These are phyloP conservation scores for Penicillium oxalicum DNA, from an alignment of 2,329 filamentous ascomycete genomes.

Conservation along the genomic window DNA sequence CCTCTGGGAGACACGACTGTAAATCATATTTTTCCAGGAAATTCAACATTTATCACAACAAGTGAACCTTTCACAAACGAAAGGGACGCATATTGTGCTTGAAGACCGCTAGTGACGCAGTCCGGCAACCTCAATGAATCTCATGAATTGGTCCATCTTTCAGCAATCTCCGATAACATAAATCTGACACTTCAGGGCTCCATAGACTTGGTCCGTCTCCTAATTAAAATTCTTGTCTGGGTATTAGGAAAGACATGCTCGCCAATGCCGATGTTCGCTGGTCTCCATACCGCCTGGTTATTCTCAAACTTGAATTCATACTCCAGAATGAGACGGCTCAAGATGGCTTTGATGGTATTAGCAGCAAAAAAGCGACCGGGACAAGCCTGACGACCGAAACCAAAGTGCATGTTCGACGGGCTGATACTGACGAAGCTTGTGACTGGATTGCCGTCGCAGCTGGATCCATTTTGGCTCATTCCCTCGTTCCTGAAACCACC, in stretches of 20 bases:
- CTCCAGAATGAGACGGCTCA: conserved; percentile 24
- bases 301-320: conserved; percentile 27
- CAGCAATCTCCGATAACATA: too few relatives aligned
- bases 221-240: conserved; percentile 17
- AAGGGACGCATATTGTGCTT: too few relatives aligned
- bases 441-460: conserved; percentile 11
- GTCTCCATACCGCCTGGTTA: conserved; percentile 10
- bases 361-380: conserved; percentile 26
- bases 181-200: too few relatives aligned
- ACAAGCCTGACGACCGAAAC: conserved; percentile 21
- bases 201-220: conserved; percentile 12
- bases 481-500: conserved; percentile 8
- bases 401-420: conserved; percentile 4
- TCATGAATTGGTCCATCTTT: too few relatives aligned
- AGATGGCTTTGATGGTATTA: conserved; percentile 22
- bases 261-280: conserved; percentile 22
- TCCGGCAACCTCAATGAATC: too few relatives aligned
- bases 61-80: too few relatives aligned
- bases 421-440: conserved; percentile 3
- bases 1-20: too few relatives aligned
- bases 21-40: too few relatives aligned
- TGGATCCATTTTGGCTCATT: conserved; percentile 24
- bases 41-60: too few relatives aligned
- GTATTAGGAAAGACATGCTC: conserved; percentile 27
- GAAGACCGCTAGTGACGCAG: too few relatives aligned